A percentile compares a stretch with the other conserved stretches of the same genome.
Evolutionary conservation across 805 yeast species (phyloP).

Genomic region (Jamesozyma lodderae): DNA sequence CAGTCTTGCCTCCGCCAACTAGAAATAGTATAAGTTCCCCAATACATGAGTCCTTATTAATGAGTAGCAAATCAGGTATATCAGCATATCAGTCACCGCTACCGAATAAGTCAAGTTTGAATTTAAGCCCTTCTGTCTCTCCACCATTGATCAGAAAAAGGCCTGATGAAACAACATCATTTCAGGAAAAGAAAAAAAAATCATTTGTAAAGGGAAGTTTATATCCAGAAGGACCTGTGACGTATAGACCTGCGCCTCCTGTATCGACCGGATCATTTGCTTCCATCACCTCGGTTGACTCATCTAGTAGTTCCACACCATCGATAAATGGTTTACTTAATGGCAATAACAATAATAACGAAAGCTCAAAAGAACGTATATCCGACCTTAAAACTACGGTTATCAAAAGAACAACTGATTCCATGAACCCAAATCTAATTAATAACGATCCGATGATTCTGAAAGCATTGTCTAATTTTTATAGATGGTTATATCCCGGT

Average conservation of each 20-base stretch:
- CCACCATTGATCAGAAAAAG: conserved; percentile 1
- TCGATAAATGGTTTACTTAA: neutral
- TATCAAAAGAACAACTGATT: conserved; percentile 19
- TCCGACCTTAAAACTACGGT: conserved; percentile 28
- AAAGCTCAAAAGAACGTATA: conserved; percentile 19
- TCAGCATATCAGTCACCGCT: too few species aligned
- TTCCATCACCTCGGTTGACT: conserved; percentile 11
- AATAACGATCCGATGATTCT: conserved; percentile 26
- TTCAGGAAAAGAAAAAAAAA: conserved; percentile 11
- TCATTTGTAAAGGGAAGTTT: conserved; percentile 26
- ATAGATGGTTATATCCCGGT: conserved; percentile 60
- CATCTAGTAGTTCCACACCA: conserved; percentile 7
- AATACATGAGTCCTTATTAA: too few species aligned
- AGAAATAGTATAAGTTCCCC: neutral
- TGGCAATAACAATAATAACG: neutral
- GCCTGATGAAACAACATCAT: neutral
- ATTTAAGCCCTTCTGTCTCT: neutral
- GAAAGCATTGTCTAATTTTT: conserved; percentile 33
- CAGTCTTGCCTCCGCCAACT: neutral
- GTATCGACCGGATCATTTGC: conserved; percentile 5
- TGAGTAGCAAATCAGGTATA: too few species aligned
- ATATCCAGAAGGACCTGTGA: conserved; percentile 29
- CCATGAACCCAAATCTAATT: conserved; percentile 13
- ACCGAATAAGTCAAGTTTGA: too few species aligned
- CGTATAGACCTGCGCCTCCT: conserved; percentile 14